Base-by-base conservation (phyloP, 805 yeast species). In the Zygotorulaspora florentina region DNA sequence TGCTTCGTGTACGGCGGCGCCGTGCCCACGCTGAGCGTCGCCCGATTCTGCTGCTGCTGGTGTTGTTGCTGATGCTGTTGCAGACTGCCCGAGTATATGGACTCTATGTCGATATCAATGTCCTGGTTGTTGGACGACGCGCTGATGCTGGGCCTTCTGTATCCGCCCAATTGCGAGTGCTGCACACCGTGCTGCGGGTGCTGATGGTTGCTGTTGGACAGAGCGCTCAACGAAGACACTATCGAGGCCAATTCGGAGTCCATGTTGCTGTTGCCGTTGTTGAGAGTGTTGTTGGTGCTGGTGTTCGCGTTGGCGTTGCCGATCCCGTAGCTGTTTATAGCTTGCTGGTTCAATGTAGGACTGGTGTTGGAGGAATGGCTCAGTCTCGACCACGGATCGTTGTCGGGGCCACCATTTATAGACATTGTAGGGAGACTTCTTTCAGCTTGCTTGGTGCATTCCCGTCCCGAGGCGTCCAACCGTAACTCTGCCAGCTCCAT, bases 171-270 rank as follows among this genome's bases (percentile, higher is more conserved):
- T 34, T 58, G 59, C 38, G 52, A 30, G 17, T 33, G 43, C 38
- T 23, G 45, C 42, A 26, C 46, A 7, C 25, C 25, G 25, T 39
- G 46, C 15, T 37, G 44, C n/a, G 38, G 31, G 44, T 41, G 45
- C 37, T 40, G 53, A 40, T 46, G 50, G 34, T 51, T 40, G 18
- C 53, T 58, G 36, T 57, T 57, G 9, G 69, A 64, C 27, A 61
- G 53, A 12, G 66, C 67, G 42, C 67, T 64, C 39, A 66, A 50
- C n/a, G 70, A 65, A 7, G 69, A 62, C 3, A 67, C 67, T 29
- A 65, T 66, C 34, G 67, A 63, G 11, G 65, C 66, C 35, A 65
- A 46, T 44, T 65, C 68, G 15, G 64, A 56, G 47, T 64, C 64
- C 52, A 65, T 55, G 25, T 54, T 47, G 40, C 54, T 50, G 23